A percentile compares a stretch with the other conserved stretches of the same genome.
phyloP scores from a whole-genome alignment of 2,329 filamentous ascomycete genomes.

The Zasmidium citrigriseum region DNA sequence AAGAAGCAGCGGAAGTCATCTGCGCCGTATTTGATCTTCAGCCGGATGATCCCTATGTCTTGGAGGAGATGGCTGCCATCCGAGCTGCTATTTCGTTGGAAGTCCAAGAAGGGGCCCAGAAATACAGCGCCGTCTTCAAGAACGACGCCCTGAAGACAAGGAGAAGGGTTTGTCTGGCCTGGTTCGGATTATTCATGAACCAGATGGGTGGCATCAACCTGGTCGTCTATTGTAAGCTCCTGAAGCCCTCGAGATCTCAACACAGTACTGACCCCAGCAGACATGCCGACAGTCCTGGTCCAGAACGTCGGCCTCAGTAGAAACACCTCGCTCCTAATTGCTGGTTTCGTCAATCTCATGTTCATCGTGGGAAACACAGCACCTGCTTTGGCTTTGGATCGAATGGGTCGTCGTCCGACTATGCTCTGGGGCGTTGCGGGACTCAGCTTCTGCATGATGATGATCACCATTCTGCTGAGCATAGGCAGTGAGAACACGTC shows the following conservation, averaged over 20 bases:
- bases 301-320: conserved; percentile 46
- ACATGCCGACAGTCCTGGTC: conserved; percentile 29
- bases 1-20: conserved; percentile 28
- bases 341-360: conserved; percentile 42
- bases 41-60: conserved; percentile 25
- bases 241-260: neutral
- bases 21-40: conserved; percentile 28
- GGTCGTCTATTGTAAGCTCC: conserved; percentile 36
- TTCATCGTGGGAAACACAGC: conserved; percentile 44
- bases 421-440: conserved; percentile 29
- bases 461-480: conserved; percentile 40
- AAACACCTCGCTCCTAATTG: conserved; percentile 46
- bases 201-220: conserved; percentile 37
- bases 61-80: conserved; percentile 32
- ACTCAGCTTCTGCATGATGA: conserved; percentile 38
- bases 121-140: conserved; percentile 36
- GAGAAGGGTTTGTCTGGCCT: conserved; percentile 38
- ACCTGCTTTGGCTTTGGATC: conserved; percentile 45
- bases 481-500: conserved; percentile 42
- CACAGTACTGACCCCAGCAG: neutral
- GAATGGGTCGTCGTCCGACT: conserved; percentile 34
- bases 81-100: conserved; percentile 38
- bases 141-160: conserved; percentile 39
- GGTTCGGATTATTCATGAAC: conserved; percentile 41
- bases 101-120: conserved; percentile 32